phyloP scores from a whole-genome alignment of 148 eudicot genomes.

The Pharnaceum exiguum region DNA sequence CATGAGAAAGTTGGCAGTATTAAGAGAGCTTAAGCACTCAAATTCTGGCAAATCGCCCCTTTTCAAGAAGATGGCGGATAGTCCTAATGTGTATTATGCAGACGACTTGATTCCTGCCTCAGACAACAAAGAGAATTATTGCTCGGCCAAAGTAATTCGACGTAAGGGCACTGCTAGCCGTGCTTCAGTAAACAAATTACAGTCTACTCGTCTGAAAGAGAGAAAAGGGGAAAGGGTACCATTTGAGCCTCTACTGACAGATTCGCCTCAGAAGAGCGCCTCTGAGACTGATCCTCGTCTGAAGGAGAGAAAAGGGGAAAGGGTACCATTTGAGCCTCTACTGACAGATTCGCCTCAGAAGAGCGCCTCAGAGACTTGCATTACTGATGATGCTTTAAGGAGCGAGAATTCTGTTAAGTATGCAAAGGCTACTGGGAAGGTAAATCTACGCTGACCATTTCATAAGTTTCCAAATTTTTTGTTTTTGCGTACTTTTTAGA shows the following conservation, averaged over 20 bases:
- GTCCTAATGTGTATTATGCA: slow-evolving; percentile 15
- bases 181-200: slow-evolving; percentile 23
- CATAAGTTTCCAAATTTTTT: too few species aligned
- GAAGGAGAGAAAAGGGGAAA: slow-evolving; percentile 27
- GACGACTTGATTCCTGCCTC: slow-evolving; percentile 23
- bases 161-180: slow-evolving; percentile 26
- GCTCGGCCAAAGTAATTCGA: slow-evolving; percentile 30
- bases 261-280: slow-evolving; percentile 31
- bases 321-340: slow-evolving; percentile 58
- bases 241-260: slow-evolving; percentile 38
- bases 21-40: slow-evolving; percentile 28
- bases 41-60: slow-evolving; percentile 31
- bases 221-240: slow-evolving; percentile 43
- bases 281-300: slow-evolving; percentile 28
- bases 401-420: slow-evolving; percentile 16
- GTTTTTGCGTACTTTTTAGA: too few species aligned
- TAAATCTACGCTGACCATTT: slow-evolving; percentile 1
- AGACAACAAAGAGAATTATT: slow-evolving; percentile 38
- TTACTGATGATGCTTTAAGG: slow-evolving; percentile 12
- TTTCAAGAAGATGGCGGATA: slow-evolving; percentile 15
- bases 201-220: slow-evolving; percentile 19
- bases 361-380: slow-evolving; percentile 27
- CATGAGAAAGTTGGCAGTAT: slow-evolving; percentile 32
- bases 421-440: slow-evolving; percentile 31
- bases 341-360: slow-evolving; percentile 30